phyloP scores from a whole-genome alignment of 1,284 basidiomycete genomes.

The Sporisorium sorghi region DNA sequence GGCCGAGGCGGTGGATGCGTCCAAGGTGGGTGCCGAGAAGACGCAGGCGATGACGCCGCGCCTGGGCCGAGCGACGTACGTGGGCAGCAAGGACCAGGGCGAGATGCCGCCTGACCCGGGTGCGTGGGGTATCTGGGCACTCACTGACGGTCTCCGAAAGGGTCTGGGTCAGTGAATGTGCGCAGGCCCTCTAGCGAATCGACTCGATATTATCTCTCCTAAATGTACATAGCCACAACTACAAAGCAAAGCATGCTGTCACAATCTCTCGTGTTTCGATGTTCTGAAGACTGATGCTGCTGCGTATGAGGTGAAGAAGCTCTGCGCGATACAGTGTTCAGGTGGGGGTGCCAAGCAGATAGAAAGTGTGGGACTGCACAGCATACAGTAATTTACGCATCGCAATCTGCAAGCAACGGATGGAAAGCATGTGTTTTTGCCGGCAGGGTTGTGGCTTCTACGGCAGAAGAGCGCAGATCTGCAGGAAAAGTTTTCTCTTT shows the following conservation, averaged over 20 bases:
- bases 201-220: too few relatives aligned
- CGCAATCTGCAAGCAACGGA: not conserved
- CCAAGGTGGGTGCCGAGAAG: constrained; percentile 72
- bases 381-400: too few relatives aligned
- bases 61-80: constrained; percentile 74
- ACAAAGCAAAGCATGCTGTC: constrained; percentile 3
- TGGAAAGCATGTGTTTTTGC: not conserved
- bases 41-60: constrained; percentile 73
- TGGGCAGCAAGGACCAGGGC: constrained; percentile 67
- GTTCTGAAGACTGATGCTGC: too few relatives aligned
- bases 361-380: too few relatives aligned
- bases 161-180: constrained; percentile 42
- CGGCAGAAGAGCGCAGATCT: not conserved
- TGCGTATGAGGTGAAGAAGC: too few relatives aligned
- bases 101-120: constrained; percentile 73
- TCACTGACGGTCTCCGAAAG: constrained; percentile 68
- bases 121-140: constrained; percentile 73
- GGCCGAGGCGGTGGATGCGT: constrained; percentile 69
- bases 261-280: not conserved
- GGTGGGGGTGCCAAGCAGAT: too few relatives aligned
- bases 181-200: not conserved
- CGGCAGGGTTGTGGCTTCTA: not conserved
- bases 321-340: not conserved
- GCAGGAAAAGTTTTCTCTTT: not conserved
- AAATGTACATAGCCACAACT: not conserved